Evolutionary conservation across 108 stramenopile genomes (phyloP), one percentile per base, ranked within the genome.

Genomic region (Schizochytrium sp.): DNA sequence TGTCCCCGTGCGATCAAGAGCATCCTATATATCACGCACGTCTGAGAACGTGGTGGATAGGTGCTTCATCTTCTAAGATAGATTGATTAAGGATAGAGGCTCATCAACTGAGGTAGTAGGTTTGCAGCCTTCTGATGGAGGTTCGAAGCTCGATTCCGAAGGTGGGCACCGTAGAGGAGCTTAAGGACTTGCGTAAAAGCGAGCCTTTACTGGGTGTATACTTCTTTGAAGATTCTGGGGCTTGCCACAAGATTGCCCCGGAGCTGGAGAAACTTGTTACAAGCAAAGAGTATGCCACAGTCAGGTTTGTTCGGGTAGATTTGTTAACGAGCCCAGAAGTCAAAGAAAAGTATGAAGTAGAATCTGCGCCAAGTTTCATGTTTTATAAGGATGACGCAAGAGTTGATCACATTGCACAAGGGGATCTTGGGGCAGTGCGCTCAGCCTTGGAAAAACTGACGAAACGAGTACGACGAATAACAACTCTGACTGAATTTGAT

Each of bases 181-280:
- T 69, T 44, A 12, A 69, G 28, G 15, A 7, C 42, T 69, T 69
- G 1, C 64, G 64, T 44, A 69, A 3, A 44, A 69, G 64, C 64
- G 64, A 69, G 64, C 19, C 64, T 38, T 38, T 69, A 7, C 64
- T 69, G 5, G 64, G 64, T 44, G 28, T 69, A 38, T 69, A 69
- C 64, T 69, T 69, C 44, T 69, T 28, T 44, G 64, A 69, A 44
- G 64, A 69, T 15, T 69, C 64, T 15, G 64, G 64, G 28, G 15
- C 64, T 1, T 69, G 64, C 28, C 64, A 69, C 64, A 69, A 69
- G 64, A 38, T 69, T 15, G 64, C 64, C 42, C 64, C 64, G 28
- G 28, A 8, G 10, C 64, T 69, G 5, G 64, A 69, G 28, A 69
- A 69, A 44, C 28, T 69, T 8, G 64, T 44, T 44, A 69, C 64